A percentile compares a stretch with the other conserved stretches of the same genome.
Evolutionary conservation across 306 rosid species (phyloP).

Genomic region (Fragaria ananassa): DNA sequence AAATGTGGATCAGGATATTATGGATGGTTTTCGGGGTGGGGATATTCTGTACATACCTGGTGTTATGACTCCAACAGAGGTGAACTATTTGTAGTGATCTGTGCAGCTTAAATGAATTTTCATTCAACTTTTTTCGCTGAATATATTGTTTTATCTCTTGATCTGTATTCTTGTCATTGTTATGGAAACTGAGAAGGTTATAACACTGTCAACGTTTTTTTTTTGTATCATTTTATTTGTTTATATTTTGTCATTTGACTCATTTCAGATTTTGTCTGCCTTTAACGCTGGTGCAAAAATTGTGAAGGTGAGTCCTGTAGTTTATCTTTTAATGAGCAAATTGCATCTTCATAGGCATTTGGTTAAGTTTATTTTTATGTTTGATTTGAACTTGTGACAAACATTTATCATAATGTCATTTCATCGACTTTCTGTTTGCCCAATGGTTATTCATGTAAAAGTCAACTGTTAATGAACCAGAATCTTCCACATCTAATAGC

Average conservation of each 20-base stretch:
- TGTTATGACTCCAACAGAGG: constrained; percentile 95
- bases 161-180: background rate
- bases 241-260: background rate
- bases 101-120: background rate
- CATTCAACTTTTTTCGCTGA: constrained; percentile 4
- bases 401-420: background rate
- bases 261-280: constrained; percentile 63
- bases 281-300: constrained; percentile 69
- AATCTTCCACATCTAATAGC: no score
- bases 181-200: background rate
- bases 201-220: background rate
- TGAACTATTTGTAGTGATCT: constrained; percentile 29
- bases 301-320: constrained; percentile 57
- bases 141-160: constrained; percentile 3
- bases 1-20: constrained; percentile 52
- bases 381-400: background rate
- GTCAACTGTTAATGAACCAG: background rate
- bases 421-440: background rate
- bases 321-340: constrained; percentile 12
- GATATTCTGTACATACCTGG: constrained; percentile 85
- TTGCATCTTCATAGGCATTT: background rate
- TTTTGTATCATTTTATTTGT: constrained; percentile 10
- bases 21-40: constrained; percentile 38
- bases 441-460: background rate
- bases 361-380: background rate